Evolutionary conservation across 148 eudicot species (phyloP).

Genomic region (Chenopodium formosanum): DNA sequence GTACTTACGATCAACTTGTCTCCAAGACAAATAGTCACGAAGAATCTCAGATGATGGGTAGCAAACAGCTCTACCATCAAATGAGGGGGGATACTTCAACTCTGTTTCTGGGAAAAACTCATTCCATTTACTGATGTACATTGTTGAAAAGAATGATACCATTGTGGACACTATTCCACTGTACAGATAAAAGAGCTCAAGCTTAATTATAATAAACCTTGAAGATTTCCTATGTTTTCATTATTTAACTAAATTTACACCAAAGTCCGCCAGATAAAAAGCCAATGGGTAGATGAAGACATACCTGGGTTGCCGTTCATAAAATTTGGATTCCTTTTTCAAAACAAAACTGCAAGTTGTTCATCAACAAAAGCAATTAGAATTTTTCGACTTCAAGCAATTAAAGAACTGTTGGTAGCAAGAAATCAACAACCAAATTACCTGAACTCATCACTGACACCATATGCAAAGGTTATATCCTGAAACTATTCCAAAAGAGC

Average conservation of each 20-base stretch:
- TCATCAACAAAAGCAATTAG: neutral
- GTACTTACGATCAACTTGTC: conserved; percentile 94
- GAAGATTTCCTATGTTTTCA: neutral
- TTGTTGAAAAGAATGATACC: conserved; percentile 74
- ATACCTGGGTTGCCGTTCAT: conserved; percentile 63
- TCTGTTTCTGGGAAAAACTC: conserved; percentile 60
- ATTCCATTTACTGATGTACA: conserved; percentile 67
- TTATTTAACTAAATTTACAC: neutral
- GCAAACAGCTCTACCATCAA: conserved; percentile 91
- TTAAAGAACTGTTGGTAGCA: neutral
- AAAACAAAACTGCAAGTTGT: conserved; percentile 61
- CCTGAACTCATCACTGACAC: conserved; percentile 88
- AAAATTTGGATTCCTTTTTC: conserved; percentile 52
- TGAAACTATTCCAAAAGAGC: conserved; percentile 68
- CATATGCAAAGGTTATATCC: conserved; percentile 72
- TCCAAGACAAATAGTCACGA: conserved; percentile 83
- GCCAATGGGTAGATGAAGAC: conserved; percentile 3
- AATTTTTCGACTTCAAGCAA: neutral
- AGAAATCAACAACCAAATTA: conserved; percentile 20
- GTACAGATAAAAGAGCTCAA: conserved; percentile 21
- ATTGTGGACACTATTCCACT: conserved; percentile 72
- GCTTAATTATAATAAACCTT: neutral
- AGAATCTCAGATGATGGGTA: conserved; percentile 74
- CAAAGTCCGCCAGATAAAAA: neutral
- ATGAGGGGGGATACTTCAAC: conserved; percentile 61